A percentile compares a stretch with the other conserved stretches of the same genome.
phyloP scores from a whole-genome alignment of 371 early-diverging fungal species.

The Dipsacomyces acuminosporus region DNA sequence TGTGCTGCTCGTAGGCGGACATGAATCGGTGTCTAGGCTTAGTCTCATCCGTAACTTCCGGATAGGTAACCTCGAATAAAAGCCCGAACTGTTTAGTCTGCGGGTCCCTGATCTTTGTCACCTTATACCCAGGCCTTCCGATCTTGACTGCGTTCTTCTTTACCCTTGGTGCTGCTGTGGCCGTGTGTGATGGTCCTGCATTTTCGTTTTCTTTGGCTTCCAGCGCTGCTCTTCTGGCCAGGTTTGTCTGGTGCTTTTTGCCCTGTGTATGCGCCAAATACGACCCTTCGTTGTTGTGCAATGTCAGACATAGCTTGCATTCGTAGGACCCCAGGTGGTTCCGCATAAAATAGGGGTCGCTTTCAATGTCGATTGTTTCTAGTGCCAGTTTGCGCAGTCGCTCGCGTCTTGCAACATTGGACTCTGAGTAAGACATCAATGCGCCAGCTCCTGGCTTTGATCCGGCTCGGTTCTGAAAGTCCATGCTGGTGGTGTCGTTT shows the following conservation, averaged over 20 bases:
- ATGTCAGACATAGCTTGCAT: constrained; percentile 92
- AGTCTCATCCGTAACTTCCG: constrained; percentile 74
- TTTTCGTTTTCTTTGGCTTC: constrained; percentile 76
- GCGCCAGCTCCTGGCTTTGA: constrained; percentile 90
- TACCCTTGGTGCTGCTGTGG: constrained; percentile 51
- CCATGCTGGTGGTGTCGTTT: constrained; percentile 51
- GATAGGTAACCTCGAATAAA: constrained; percentile 91
- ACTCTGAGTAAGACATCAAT: constrained; percentile 76
- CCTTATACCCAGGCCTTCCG: constrained; percentile 96
- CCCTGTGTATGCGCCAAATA: constrained; percentile 98
- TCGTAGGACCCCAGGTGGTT: constrained; percentile 98
- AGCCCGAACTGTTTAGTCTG: constrained; percentile 82
- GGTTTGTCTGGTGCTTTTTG: constrained; percentile 96
- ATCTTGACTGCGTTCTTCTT: constrained; percentile 79
- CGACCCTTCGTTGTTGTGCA: constrained; percentile 94
- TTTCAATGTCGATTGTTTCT: constrained; percentile 95
- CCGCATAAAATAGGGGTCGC: constrained; percentile 97
- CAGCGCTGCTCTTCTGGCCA: constrained; percentile 87
- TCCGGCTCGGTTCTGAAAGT: constrained; percentile 84
- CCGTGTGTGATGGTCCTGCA: constrained; percentile 47
- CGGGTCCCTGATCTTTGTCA: constrained; percentile 91
- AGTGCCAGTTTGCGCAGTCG: constrained; percentile 92
- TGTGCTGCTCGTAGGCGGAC: constrained; percentile 93
- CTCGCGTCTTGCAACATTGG: constrained; percentile 91
- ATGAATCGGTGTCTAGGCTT: constrained; percentile 94